Base-by-base conservation (phyloP, 2,329 filamentous ascomycete genomes). In the Cladobotryum mycophilum region DNA sequence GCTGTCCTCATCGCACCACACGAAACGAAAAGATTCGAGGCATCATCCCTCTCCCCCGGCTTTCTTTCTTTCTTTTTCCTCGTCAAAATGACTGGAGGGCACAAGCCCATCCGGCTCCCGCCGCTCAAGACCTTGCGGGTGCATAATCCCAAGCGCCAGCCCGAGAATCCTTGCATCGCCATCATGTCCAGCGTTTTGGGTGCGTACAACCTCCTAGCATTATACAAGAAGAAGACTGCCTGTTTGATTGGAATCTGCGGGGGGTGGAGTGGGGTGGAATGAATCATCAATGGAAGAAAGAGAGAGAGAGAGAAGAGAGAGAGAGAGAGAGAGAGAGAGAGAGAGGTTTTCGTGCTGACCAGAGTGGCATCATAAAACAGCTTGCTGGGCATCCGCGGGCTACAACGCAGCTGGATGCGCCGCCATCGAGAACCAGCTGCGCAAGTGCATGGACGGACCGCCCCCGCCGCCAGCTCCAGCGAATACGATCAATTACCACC, bases 401-500 rank as follows among this genome's bases (percentile, higher is more conserved):
- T 85, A 85, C 69, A 85, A 72, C 65, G 73, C 78, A 5, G 64
- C 75, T 12, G 81, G 80, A 36, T 85, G 82, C 65, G 74, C 74
- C 20, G 72, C 74, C 40, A 64, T 85, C 57, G 82, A 85, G 68
- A 74, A 75, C 50, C 74, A 81, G 48, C 72, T 87, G 53, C 78
- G 84, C 25, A 68, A 70, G 33, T 87, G 83, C 71, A 96, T 96
- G 89, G 92, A 97, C 74, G 80, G 80, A 50, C 84, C 85, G 55
- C 82, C 63, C 76, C 75, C 67, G 53, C 61, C 70, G 41, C 60
- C 70, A 12, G 64, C 68, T 47, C 63, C 67, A 33, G 80, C 81
- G 66, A 89, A 85, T 74, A 92, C 84, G 68, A 90, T 97, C 80
- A 97, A 97, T 73, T 91, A 91, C 76, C 91, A 96, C 67, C 75